A percentile compares a stretch with the other conserved stretches of the same genome.
Evolutionary conservation across 805 yeast genomes (phyloP).

Genomic region (Yarrowia deformans): DNA sequence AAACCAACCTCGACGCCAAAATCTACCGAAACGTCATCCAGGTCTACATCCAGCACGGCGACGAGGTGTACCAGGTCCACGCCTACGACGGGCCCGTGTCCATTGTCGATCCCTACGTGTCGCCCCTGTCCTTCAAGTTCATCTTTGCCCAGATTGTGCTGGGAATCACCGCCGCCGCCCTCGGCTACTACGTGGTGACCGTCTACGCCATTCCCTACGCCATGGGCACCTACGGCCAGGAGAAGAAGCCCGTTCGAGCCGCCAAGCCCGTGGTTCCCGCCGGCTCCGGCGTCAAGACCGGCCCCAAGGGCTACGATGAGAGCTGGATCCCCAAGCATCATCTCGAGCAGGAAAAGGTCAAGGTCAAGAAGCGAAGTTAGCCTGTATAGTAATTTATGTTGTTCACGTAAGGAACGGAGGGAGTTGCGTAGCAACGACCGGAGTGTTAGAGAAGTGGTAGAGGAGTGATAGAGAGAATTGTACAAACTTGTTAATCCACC

Average conservation of each 20-base stretch:
- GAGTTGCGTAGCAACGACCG: too few relatives aligned
- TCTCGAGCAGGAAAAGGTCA: slow-evolving; percentile 44
- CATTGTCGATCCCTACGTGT: slow-evolving; percentile 69
- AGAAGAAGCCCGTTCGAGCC: slow-evolving; percentile 37
- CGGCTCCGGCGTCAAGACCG: slow-evolving; percentile 43
- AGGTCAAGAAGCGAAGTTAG: slow-evolving; percentile 41
- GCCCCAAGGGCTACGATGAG: slow-evolving; percentile 51
- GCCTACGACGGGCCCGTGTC: slow-evolving; percentile 50
- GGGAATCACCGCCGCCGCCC: slow-evolving; percentile 56
- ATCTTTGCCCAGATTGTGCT: slow-evolving; percentile 66
- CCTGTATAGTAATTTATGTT: too few relatives aligned
- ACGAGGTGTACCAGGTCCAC: slow-evolving; percentile 43
- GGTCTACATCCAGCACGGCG: slow-evolving; percentile 43
- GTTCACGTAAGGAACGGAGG: too few relatives aligned
- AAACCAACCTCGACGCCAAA: slow-evolving; percentile 51
- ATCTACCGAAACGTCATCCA: slow-evolving; percentile 58
- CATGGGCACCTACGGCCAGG: slow-evolving; percentile 39
- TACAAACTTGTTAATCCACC: too few relatives aligned
- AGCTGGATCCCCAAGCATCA: slow-evolving; percentile 58
- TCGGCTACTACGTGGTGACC: slow-evolving; percentile 55
- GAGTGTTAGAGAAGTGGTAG: too few relatives aligned
- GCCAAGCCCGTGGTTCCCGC: slow-evolving; percentile 40
- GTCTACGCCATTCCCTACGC: slow-evolving; percentile 49
- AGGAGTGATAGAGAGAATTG: too few relatives aligned
- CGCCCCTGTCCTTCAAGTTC: slow-evolving; percentile 76